Evolutionary conservation across 257 asterid species (phyloP).

Genomic region (Solanum piurae): DNA sequence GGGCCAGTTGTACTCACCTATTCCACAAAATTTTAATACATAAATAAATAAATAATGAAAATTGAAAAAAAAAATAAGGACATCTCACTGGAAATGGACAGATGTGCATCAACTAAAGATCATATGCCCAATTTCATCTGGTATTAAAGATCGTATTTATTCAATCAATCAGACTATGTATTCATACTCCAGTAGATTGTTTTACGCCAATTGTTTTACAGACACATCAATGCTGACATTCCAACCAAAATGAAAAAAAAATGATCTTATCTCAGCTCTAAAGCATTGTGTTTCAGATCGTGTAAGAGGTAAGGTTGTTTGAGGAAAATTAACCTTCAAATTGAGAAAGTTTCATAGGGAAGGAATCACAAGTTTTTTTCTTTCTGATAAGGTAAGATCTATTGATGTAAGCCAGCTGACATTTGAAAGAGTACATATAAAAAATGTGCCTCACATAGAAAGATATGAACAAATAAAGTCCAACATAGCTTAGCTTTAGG

Average conservation of each 20-base stretch:
- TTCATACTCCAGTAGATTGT: neutral
- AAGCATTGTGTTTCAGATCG: neutral
- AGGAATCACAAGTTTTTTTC: neutral
- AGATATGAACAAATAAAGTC: neutral
- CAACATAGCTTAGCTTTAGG: neutral
- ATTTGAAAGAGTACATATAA: neutral
- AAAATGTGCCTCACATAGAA: neutral
- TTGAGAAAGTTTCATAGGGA: neutral
- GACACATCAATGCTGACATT: neutral
- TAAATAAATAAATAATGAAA: neutral
- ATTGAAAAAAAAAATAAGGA: neutral
- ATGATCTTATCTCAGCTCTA: neutral
- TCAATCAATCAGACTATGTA: neutral
- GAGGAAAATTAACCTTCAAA: neutral
- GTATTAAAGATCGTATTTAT: neutral
- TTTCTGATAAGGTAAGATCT: neutral
- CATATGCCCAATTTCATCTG: neutral
- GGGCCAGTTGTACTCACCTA: constrained; percentile 85
- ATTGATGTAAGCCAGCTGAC: neutral
- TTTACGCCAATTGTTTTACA: neutral
- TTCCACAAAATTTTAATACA: neutral
- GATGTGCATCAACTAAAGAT: neutral
- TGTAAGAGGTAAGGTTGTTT: neutral
- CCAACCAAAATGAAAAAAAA: neutral
- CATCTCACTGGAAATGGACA: neutral